Evolutionary conservation across 2,329 filamentous ascomycete species (phyloP).

Genomic region (Ophiosphaerella narmari): DNA sequence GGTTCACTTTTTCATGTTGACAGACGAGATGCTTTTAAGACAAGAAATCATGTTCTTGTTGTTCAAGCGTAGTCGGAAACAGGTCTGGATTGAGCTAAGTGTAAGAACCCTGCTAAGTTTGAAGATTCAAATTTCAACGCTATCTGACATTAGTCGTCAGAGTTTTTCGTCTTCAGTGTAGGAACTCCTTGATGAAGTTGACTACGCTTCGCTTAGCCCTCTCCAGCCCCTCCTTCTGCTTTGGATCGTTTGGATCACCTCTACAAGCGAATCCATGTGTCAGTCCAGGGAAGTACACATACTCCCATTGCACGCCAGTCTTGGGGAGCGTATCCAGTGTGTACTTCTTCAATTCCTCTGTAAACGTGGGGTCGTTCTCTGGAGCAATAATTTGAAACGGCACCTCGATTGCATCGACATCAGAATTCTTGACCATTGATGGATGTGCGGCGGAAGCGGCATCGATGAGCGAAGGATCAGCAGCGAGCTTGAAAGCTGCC

Average conservation of each 20-base stretch:
- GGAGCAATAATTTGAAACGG: constrained; percentile 38
- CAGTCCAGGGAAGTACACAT: constrained; percentile 39
- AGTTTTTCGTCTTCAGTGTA: constrained; percentile 25
- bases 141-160: no score
- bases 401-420: constrained; percentile 38
- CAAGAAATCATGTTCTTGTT: no score
- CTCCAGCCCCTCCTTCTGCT: constrained; percentile 40
- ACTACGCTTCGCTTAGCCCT: constrained; percentile 40
- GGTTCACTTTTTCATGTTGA: no score
- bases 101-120: no score
- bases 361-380: constrained; percentile 33
- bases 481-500: constrained; percentile 39
- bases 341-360: constrained; percentile 38
- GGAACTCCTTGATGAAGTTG: constrained; percentile 38
- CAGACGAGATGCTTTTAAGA: no score
- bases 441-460: constrained; percentile 38
- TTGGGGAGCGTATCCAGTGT: constrained; percentile 33
- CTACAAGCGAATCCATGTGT: constrained; percentile 39
- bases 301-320: constrained; percentile 38
- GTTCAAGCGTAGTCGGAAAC: no score
- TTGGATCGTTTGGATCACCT: constrained; percentile 29
- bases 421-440: constrained; percentile 32
- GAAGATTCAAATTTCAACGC: no score
- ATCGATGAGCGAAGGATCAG: constrained; percentile 38
- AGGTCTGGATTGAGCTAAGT: no score